Base-by-base conservation (phyloP, 495 filamentous ascomycete species). In the Neurospora tetraspora region DNA sequence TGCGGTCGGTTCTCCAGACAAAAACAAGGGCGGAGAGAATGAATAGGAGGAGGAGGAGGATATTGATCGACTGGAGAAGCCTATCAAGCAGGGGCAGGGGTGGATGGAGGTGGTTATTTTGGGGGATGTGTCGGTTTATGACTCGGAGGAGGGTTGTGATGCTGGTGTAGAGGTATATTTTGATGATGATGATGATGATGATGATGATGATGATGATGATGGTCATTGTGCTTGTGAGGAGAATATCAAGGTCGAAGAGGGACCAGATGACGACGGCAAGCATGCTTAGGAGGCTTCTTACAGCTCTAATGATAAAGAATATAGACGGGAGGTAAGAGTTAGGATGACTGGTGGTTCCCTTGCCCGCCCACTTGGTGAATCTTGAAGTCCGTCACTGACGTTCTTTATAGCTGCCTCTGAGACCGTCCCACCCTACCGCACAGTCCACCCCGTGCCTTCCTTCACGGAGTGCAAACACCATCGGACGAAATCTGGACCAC, bases 171-270 rank as follows among this genome's bases (percentile, higher is more conserved):
- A 42, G 5, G 40, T 42, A 16, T 14, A 18, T 43, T 43, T n/a
- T n/a, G 42, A 4, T 0, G 42, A 34, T 34, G 27, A 27, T 27
- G 27, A 27, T n/a, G n/a, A 18, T 45, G 18, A 45, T 10, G 18
- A 9, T 4, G 3, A 4, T 0, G 42, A 34, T 34, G 27, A 27
- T 27, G 27, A 18, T 45, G 18, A 45, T 10, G 18, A 9, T 4
- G 3, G n/a, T 0, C 2, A 7, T 14, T 0, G 45, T 53, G 10
- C 4, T 53, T 23, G 10, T 53, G 10, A 27, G 20, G 0, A 53
- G 20, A 5, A 3, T 3, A 0, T 23, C 0, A 23, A 0, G 0
- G 0, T 45, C 2, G n/a, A 5, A 23, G 43, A 23, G 12, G n/a
- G 9, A 11, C 43, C 0, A 5, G 9, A 5, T 11, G n/a, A 47